Evolutionary conservation across 129 eudicot species (phyloP).

Genomic region (Arctium minus): DNA sequence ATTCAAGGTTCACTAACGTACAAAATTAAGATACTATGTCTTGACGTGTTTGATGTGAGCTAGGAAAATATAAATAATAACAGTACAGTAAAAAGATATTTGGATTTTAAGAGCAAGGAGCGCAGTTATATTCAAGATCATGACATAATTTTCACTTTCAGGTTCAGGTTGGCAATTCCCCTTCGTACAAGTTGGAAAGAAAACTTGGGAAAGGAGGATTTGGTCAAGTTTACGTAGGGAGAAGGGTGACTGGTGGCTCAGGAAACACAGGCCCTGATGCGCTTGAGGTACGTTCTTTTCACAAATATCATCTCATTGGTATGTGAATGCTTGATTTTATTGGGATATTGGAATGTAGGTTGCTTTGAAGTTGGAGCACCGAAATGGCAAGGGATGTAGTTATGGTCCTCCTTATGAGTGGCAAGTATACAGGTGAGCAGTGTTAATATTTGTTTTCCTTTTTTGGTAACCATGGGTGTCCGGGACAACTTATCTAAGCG

Average conservation of each 20-base stretch:
- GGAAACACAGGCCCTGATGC: conserved; percentile 69
- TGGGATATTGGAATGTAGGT: conserved; percentile 35
- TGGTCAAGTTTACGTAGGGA: conserved; percentile 92
- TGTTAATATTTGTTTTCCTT: neutral
- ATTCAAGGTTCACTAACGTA: neutral
- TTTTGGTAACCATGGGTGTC: neutral
- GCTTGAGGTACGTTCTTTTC: conserved; percentile 47
- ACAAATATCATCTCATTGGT: neutral
- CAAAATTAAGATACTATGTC: neutral
- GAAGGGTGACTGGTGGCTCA: conserved; percentile 59
- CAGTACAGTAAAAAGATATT: neutral
- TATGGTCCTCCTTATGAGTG: conserved; percentile 92
- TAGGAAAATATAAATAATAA: neutral
- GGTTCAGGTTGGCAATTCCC: conserved; percentile 91
- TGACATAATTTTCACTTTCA: conserved; percentile 10
- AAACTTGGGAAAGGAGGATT: conserved; percentile 94
- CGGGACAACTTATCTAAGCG: neutral
- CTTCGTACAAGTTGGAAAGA: conserved; percentile 63
- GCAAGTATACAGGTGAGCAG: conserved; percentile 77
- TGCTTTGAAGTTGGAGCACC: conserved; percentile 83
- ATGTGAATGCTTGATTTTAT: neutral
- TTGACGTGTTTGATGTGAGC: neutral
- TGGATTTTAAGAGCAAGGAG: neutral
- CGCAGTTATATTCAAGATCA: neutral
- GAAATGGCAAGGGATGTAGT: conserved; percentile 85